phyloP scores from a whole-genome alignment of 2,329 filamentous ascomycete genomes.

The Sporothrix phasma region DNA sequence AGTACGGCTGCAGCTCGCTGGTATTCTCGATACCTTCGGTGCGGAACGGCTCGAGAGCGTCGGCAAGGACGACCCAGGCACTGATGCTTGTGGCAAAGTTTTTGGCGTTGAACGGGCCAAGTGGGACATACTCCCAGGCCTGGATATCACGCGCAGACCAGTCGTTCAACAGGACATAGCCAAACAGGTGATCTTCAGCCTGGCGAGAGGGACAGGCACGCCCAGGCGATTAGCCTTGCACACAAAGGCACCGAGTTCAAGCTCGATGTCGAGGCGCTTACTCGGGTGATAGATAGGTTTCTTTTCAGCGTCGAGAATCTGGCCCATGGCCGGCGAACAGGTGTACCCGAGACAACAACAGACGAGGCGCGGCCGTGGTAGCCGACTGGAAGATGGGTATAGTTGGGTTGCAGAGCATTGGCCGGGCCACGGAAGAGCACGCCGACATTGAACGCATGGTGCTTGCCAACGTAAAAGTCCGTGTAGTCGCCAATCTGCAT shows the following conservation, averaged over 20 bases:
- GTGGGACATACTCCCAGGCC: constrained; percentile 72
- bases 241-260: constrained; percentile 70
- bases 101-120: constrained; percentile 76
- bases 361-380: constrained; percentile 74
- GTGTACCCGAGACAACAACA: constrained; percentile 63
- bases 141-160: constrained; percentile 81
- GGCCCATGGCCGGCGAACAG: constrained; percentile 62
- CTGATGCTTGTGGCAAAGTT: constrained; percentile 73
- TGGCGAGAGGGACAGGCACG: constrained; percentile 47
- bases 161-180: constrained; percentile 75
- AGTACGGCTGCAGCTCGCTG: constrained; percentile 30
- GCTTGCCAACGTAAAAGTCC: constrained; percentile 12
- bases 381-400: constrained; percentile 69
- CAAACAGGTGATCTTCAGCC: constrained; percentile 65
- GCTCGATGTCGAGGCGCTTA: constrained; percentile 61
- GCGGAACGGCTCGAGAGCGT: constrained; percentile 55
- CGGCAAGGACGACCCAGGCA: constrained; percentile 67
- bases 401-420: constrained; percentile 71
- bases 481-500: constrained; percentile 16
- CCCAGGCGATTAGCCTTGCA: constrained; percentile 56
- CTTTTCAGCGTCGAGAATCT: constrained; percentile 54
- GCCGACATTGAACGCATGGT: constrained; percentile 6
- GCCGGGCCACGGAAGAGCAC: constrained; percentile 45
- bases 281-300: constrained; percentile 56
- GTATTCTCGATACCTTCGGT: constrained; percentile 27